Base-by-base conservation (phyloP, 2,329 filamentous ascomycete genomes). In the Mariannaea elegans region DNA sequence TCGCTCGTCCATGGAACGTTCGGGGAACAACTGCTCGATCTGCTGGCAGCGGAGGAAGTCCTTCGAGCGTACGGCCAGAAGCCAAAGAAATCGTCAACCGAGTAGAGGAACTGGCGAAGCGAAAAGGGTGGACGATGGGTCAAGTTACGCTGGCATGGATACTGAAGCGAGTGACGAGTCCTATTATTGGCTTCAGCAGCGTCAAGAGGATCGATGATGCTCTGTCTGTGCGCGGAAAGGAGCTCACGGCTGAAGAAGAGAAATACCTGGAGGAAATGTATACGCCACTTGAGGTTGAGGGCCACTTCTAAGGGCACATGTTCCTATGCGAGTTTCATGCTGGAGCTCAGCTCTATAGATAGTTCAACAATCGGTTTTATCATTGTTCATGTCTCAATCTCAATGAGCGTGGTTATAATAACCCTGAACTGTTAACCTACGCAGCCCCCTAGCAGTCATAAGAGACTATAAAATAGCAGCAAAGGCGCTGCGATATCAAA, bases 71-170 rank as follows among this genome's bases (percentile, higher is more conserved):
- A 4, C 10, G 4, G 32, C n/a, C 29, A n/a, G 32, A 24, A 13
- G 32, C 9, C 23, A 21, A 50, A 38, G n/a, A 36, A n/a, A 51
- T 46, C 4, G 38, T 57, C 7, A 84, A 13, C 2, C 52, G 74
- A 16, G 65, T 75, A 2, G 78, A 85, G 71, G 82, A 88, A 72
- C 65, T 89, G 19, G 84, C 86, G 1, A 77, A 81, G 67, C 85
- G 85, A 76, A 80, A 80, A 61, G 81, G 76, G 1, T 83, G 83
- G 76, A 83, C 80, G 62, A 90, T 90, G 82, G 82, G 84, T 51
- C 84, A 89, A 61, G 84, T 91, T 16, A 84, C 87, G 1, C 79
- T 89, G 48, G 88, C 87, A 3, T 91, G 89, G 88, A 80, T 82
- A 61, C 76, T 83, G 70, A 79, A 81, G 63, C 77, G 80, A 19